Base-by-base conservation (phyloP, 495 filamentous ascomycete genomes). In the Xylaria cubensis region DNA sequence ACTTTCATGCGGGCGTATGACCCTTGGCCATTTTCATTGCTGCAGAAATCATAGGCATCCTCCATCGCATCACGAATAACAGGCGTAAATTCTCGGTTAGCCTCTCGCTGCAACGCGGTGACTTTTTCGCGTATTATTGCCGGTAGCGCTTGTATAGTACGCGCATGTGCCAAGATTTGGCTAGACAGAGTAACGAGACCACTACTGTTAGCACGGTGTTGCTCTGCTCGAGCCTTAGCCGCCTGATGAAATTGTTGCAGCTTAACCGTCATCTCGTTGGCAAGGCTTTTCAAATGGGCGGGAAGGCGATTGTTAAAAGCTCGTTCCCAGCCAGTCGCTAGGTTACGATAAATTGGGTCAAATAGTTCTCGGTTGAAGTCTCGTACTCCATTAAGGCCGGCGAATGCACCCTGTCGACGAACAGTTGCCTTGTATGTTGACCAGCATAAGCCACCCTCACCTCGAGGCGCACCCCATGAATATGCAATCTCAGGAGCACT, bases 361-460 rank as follows among this genome's bases (percentile, higher is more conserved):
- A 83, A 82, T 5, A 87, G 80, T 29, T 83, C 81, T 21, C 66
- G 74, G 53, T 90, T 90, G 75, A 88, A 86, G 65, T 90, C 85
- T 32, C 79, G 78, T 2, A 73, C 66, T 0, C 85, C 85, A 12
- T 67, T 24, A 32, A 74, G 67, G 51, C 84, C 84, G 7, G 50
- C 1, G 39, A 74, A 85, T 15, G 81, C 72, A 17, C 85, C 80
- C 5, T 74, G 41, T 24, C 90, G 83, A 66, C 85, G 81, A 75
- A 85, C 87, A 7, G 85, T 84, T n/a, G 90, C 91, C 77, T 87
- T 89, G 73, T 92, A 93, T 0, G 91, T 91, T 3, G 80, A 32
- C 83, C 83, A 92, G 42, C 73, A 71, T 24, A 87, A 74, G 6
- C 88, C 90, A 34, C 88, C 87, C n/a, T 73, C 70, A 58, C 64